These are phyloP conservation scores for Aspergillus floridensis DNA, from an alignment of 2,329 filamentous ascomycete species.

Conservation along the genomic window DNA sequence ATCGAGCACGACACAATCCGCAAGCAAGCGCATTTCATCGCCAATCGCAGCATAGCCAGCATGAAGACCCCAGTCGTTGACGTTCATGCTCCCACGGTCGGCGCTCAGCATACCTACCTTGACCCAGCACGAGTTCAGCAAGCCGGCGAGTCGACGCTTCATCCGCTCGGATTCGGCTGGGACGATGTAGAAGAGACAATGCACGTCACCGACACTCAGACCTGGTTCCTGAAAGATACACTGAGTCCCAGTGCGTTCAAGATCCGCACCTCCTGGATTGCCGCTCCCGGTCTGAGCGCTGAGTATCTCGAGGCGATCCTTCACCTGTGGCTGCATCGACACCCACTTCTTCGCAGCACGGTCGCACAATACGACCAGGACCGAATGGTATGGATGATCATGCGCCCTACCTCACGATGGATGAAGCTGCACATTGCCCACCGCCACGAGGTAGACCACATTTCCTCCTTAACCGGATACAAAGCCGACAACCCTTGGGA, in stretches of 20 bases:
- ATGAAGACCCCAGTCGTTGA: background rate
- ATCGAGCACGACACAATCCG: background rate
- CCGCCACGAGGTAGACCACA: background rate
- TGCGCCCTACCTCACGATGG: background rate
- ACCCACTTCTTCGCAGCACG: constrained; percentile 1
- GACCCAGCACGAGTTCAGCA: background rate
- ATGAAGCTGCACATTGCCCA: background rate
- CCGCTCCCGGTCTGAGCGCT: background rate
- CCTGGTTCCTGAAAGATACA: background rate
- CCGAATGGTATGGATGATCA: background rate
- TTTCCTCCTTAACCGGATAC: background rate
- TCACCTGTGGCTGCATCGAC: background rate
- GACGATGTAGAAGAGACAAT: background rate
- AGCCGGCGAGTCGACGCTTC: background rate
- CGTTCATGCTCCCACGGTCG: background rate
- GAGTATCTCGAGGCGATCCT: background rate
- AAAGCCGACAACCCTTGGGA: background rate
- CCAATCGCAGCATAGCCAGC: background rate
- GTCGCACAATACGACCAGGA: background rate
- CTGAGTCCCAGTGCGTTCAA: background rate
- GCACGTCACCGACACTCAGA: background rate
- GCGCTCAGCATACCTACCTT: background rate
- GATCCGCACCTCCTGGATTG: background rate
- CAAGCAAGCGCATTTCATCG: constrained; percentile 1
- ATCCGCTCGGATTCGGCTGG: background rate